Evolutionary conservation across 352 stramenopile genomes (phyloP).

Genomic region (Phytopythium sindhum): DNA sequence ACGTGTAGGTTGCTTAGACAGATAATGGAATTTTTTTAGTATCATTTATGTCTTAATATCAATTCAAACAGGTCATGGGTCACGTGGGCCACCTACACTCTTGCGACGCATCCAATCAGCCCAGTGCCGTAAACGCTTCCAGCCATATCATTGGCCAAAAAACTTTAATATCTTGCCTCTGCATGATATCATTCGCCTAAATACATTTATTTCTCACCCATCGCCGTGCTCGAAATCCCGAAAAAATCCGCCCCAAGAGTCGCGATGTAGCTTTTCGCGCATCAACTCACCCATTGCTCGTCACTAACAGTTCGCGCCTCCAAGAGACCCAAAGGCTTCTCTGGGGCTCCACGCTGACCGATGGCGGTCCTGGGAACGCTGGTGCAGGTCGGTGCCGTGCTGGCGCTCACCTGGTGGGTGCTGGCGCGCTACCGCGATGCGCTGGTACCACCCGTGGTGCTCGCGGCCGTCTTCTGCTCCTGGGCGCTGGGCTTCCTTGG

Average conservation of each 20-base stretch:
- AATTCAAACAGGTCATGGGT: not conserved
- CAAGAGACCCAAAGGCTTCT: not conserved
- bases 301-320: not conserved
- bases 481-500: conserved; percentile 63
- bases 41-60: not conserved
- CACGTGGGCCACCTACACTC: not conserved
- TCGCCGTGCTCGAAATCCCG: not conserved
- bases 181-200: not conserved
- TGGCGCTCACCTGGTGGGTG: conserved; percentile 61
- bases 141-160: not conserved
- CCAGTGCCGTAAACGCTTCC: not conserved
- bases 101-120: not conserved
- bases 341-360: not conserved
- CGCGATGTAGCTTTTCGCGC: not conserved
- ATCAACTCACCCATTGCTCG: not conserved
- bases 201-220: not conserved
- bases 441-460: conserved; percentile 29
- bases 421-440: conserved; percentile 55
- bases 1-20: too few relatives aligned
- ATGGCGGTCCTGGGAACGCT: conserved; percentile 46
- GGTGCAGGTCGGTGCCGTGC: conserved; percentile 35
- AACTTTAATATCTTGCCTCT: not conserved
- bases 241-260: conserved; percentile 3
- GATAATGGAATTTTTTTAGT: not conserved
- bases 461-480: conserved; percentile 47